A percentile compares a stretch with the other conserved stretches of the same genome.
phyloP scores from a whole-genome alignment of 768 basidiomycete species.

The Leccinum rimulosum region DNA sequence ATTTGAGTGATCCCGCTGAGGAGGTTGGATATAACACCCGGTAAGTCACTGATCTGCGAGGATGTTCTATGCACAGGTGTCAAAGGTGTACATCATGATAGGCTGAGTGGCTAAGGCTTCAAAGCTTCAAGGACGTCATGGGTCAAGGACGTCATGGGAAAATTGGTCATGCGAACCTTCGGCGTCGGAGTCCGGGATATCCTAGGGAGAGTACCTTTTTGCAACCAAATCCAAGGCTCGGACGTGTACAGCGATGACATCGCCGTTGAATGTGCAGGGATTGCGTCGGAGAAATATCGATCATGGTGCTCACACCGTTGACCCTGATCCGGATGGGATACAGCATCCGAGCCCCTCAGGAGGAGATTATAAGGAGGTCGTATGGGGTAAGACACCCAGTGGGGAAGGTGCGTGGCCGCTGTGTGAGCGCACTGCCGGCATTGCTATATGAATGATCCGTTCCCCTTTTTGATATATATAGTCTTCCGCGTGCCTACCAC shows the following conservation, averaged over 20 bases:
- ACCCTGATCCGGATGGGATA: slow-evolving; percentile 12
- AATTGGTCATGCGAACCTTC: no score
- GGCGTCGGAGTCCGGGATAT: no score
- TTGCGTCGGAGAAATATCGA: slow-evolving; percentile 23
- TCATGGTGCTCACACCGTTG: slow-evolving; percentile 5
- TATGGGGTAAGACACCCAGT: slow-evolving; percentile 85
- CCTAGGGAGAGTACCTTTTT: no score
- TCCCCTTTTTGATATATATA: slow-evolving; percentile 28
- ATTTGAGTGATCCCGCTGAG: no score
- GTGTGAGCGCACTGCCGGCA: not conserved
- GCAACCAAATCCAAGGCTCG: no score
- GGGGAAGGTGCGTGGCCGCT: slow-evolving; percentile 59
- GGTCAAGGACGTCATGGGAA: no score
- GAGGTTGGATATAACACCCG: no score
- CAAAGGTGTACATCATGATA: no score
- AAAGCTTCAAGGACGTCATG: no score
- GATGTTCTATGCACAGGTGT: no score
- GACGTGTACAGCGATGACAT: slow-evolving; percentile 15
- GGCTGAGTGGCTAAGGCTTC: no score
- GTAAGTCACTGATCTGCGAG: no score
- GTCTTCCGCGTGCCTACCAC: slow-evolving; percentile 94
- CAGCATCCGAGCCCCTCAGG: not conserved
- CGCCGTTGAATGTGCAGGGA: slow-evolving; percentile 14
- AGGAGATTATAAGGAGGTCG: slow-evolving; percentile 49
- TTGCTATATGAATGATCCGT: not conserved